phyloP scores from a whole-genome alignment of 768 basidiomycete genomes.

The Hypsizygus marmoreus region DNA sequence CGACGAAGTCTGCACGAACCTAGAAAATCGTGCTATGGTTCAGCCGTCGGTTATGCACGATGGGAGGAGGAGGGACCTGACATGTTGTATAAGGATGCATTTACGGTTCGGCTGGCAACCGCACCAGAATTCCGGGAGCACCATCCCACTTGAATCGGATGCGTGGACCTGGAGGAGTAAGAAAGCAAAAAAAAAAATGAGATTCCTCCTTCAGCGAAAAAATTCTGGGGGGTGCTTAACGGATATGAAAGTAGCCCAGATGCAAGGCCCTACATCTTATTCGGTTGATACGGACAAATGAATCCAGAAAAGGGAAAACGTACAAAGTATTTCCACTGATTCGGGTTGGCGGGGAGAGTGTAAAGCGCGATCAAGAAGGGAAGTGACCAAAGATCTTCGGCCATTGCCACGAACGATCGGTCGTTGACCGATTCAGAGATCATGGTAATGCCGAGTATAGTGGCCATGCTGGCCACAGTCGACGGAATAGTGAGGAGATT shows the following conservation, averaged over 20 bases:
- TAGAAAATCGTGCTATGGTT: no score
- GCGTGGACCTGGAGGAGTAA: constrained; percentile 48
- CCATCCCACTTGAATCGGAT: constrained; percentile 59
- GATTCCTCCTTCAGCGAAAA: no score
- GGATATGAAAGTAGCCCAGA: constrained; percentile 49
- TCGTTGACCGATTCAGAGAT: constrained; percentile 56
- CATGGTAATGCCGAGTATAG: constrained; percentile 51
- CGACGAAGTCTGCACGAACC: constrained; percentile 44
- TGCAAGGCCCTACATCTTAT: constrained; percentile 40
- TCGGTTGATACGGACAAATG: neutral
- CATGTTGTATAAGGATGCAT: constrained; percentile 64
- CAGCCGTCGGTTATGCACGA: no score
- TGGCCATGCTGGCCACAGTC: constrained; percentile 49
- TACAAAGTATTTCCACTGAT: constrained; percentile 57
- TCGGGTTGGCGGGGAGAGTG: constrained; percentile 45
- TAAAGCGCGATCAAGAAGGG: constrained; percentile 63
- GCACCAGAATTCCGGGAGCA: constrained; percentile 61
- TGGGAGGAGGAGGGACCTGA: no score
- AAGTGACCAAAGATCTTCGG: constrained; percentile 58
- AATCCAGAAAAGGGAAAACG: constrained; percentile 24
- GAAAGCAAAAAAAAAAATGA: constrained; percentile 19
- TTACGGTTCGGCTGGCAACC: constrained; percentile 61
- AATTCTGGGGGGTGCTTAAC: constrained; percentile 24
- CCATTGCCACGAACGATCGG: constrained; percentile 54
- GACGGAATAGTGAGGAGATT: constrained; percentile 65